A percentile compares a stretch with the other conserved stretches of the same genome.
Conservation (phyloP, 768 basidiomycete genomes). For the Clitopilus passeckerianus region DNA sequence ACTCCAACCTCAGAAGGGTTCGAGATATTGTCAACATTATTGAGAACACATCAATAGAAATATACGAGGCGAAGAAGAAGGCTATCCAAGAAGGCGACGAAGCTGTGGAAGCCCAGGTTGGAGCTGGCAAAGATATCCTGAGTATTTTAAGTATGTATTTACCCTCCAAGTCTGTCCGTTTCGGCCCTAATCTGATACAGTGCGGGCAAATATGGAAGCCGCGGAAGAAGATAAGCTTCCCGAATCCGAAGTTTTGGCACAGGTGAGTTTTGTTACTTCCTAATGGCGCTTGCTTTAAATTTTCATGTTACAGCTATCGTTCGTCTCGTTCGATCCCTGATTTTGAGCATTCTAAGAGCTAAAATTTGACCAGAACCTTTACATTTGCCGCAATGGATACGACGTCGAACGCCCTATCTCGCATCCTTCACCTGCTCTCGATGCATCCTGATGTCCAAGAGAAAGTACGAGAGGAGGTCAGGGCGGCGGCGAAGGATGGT, state of each 20-base stretch:
- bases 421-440: conserved; percentile 29
- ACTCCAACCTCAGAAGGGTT: conserved; percentile 21
- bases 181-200: conserved; percentile 10
- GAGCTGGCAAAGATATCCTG: conserved; percentile 25
- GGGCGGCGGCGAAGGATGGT: conserved; percentile 12
- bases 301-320: not conserved
- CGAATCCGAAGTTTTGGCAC: conserved; percentile 29
- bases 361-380: conserved; percentile 13
- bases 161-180: not conserved
- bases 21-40: conserved; percentile 27
- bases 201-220: conserved; percentile 27
- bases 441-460: conserved; percentile 22
- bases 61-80: conserved; percentile 30
- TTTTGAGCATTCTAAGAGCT: not conserved
- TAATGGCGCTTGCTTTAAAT: not conserved
- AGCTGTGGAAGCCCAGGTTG: conserved; percentile 20
- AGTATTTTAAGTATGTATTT: conserved; percentile 19
- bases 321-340: not conserved
- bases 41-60: conserved; percentile 21
- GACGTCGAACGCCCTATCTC: conserved; percentile 32
- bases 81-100: conserved; percentile 23
- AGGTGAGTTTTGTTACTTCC: conserved; percentile 13
- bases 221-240: conserved; percentile 23
- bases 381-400: conserved; percentile 38
- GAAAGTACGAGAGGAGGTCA: conserved; percentile 30